Conservation (phyloP, 352 stramenopile genomes). For the Globisporangium paddicum region DNA sequence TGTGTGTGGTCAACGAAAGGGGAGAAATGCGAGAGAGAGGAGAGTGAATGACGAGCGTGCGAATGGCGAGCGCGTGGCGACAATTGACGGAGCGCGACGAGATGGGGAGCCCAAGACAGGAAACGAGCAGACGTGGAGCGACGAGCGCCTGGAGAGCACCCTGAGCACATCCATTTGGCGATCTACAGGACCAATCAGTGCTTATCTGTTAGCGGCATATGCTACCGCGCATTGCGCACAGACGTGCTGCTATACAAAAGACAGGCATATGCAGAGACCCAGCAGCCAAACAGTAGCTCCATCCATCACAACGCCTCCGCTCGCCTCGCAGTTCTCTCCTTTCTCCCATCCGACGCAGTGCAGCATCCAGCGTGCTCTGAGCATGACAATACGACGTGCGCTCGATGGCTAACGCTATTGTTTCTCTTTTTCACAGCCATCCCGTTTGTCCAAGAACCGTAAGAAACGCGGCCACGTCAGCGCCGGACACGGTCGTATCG, state of each 20-base stretch:
- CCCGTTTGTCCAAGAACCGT: slow-evolving; percentile 96
- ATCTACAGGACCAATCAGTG: background rate
- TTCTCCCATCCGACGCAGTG: background rate
- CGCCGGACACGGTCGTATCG: slow-evolving; percentile 99
- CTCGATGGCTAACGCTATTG: slow-evolving; percentile 2
- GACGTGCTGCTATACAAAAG: too few species aligned
- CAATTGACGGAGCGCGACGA: background rate
- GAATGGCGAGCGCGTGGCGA: background rate
- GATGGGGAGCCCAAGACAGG: background rate
- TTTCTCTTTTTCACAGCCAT: slow-evolving; percentile 35
- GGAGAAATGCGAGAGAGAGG: background rate
- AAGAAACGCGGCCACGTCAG: slow-evolving; percentile 99
- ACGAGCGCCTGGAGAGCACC: background rate
- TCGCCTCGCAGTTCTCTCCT: too few species aligned
- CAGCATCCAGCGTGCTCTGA: background rate
- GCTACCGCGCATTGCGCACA: too few species aligned
- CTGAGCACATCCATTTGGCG: background rate
- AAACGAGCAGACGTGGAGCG: background rate
- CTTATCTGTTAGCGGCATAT: background rate
- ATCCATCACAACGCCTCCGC: background rate
- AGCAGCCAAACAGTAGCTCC: background rate
- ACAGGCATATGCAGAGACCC: background rate
- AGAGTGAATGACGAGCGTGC: background rate
- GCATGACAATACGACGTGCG: background rate
- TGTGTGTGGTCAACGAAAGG: background rate